Conservation (phyloP, 2,329 filamentous ascomycete species). For the Claviceps digitariae region DNA sequence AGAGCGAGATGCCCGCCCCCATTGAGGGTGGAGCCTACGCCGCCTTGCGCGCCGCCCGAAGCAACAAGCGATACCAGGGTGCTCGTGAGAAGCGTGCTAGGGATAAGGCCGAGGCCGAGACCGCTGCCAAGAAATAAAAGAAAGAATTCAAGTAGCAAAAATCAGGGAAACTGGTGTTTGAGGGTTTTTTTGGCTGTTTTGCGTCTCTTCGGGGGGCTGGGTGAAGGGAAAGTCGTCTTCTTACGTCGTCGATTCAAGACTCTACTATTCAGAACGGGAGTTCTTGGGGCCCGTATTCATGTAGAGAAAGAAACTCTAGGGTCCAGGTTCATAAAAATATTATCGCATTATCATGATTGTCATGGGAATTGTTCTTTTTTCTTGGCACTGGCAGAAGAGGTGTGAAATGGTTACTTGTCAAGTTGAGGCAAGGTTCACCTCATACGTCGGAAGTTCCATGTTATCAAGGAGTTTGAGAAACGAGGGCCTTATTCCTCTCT, state of each 20-base stretch:
- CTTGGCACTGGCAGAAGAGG: too few species aligned
- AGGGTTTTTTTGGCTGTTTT: conserved; percentile 25
- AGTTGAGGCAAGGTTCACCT: neutral
- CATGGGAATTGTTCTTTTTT: conserved; percentile 20
- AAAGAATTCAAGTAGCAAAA: conserved; percentile 15
- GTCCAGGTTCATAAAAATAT: conserved; percentile 24
- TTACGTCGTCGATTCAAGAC: conserved; percentile 24
- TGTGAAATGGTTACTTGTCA: neutral
- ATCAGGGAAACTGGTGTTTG: conserved; percentile 25
- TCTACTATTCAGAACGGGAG: conserved; percentile 18
- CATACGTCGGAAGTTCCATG: too few species aligned
- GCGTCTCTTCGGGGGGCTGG: conserved; percentile 25
- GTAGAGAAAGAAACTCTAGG: conserved; percentile 24
- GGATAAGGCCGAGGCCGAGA: conserved; percentile 74
- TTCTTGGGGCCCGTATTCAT: conserved; percentile 20
- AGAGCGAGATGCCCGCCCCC: conserved; percentile 63
- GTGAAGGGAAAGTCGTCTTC: conserved; percentile 15
- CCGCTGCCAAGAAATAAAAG: conserved; percentile 67
- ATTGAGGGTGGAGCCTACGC: conserved; percentile 75
- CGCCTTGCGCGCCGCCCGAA: conserved; percentile 72
- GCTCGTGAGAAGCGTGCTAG: conserved; percentile 84
- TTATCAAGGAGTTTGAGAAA: too few species aligned
- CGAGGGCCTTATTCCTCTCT: too few species aligned
- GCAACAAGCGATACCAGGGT: conserved; percentile 69
- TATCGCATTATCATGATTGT: conserved; percentile 26